Evolutionary conservation across 345 rosid genomes (phyloP), one percentile per base, ranked within the genome.

Genomic region (Populus ilicifolia): DNA sequence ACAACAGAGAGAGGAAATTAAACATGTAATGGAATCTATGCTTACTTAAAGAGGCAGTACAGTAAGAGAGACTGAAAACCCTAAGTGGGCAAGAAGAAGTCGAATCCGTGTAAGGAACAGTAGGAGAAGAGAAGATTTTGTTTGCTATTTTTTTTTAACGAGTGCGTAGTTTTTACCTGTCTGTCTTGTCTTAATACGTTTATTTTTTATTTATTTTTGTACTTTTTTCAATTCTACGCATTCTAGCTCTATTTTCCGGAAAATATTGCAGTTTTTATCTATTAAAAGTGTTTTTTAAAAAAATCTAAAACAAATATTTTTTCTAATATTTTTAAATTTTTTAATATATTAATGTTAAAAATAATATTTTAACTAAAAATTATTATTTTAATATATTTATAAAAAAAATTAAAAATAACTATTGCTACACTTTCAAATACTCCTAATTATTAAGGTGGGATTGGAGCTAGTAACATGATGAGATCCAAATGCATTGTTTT

Each of bases 91-190:
- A 73, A 73, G 76, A n/a, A 72, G 81, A 67, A 48, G 76, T 69
- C 69, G 72, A 82, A 75, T 77, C 77, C 36, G 80, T 68, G 82
- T 79, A 77, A 74, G 72, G 48, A 29, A 62, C 46, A 70, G 77
- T 33, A 20, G 52, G 35, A 27, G 77, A 66, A 76, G 72, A 80
- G 33, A 70, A 61, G 77, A 82, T 74, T 72, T 79, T 71, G 74
- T 77, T 75, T 30, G 75, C 59, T 74, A 80, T 67, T 65, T 84
- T 76, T 59, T 67, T 64, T 54, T 70, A 16, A 41, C 46, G 23
- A 66, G 54, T 38, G 76, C 44, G 72, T 5, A 33, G 46, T 23
- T 66, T 70, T 78, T 65, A 78, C 76, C 71, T 52, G 67, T 44
- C 71, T 52, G 76, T 78, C 76, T 72, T 72, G 76, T 78, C 76